Percentiles rank a stretch among this genome's conserved stretches.
Evolutionary conservation across 768 basidiomycete species (phyloP).

Genomic region (Zangia roseola): DNA sequence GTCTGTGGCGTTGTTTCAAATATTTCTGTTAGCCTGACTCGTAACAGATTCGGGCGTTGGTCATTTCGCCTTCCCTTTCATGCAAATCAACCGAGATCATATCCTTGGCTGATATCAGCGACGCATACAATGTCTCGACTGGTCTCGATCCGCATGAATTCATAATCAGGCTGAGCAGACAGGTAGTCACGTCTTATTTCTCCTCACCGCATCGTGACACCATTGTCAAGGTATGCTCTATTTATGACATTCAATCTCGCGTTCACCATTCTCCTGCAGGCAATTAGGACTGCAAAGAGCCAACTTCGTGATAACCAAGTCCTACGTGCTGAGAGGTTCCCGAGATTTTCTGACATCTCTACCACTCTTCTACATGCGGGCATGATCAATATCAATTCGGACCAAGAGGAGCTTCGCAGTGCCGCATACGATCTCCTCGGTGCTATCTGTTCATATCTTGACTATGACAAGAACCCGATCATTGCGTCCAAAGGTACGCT

Average conservation of each 20-base stretch:
- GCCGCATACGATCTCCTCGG: slow-evolving; percentile 80
- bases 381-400: slow-evolving; percentile 70
- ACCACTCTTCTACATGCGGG: slow-evolving; percentile 86
- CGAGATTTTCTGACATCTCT: slow-evolving; percentile 80
- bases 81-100: slow-evolving; percentile 85
- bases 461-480: slow-evolving; percentile 70
- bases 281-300: slow-evolving; percentile 74
- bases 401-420: slow-evolving; percentile 73
- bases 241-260: not conserved
- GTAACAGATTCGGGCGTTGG: slow-evolving; percentile 62
- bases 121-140: slow-evolving; percentile 79
- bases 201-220: slow-evolving; percentile 65
- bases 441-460: slow-evolving; percentile 73
- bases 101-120: slow-evolving; percentile 76
- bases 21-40: slow-evolving; percentile 1
- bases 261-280: slow-evolving; percentile 37
- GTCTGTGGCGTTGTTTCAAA: slow-evolving; percentile 40
- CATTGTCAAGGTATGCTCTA: slow-evolving; percentile 63
- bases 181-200: slow-evolving; percentile 74
- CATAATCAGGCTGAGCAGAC: slow-evolving; percentile 70
- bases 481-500: slow-evolving; percentile 65
- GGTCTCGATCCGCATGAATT: slow-evolving; percentile 79
- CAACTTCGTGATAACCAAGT: slow-evolving; percentile 56
- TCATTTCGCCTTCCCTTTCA: slow-evolving; percentile 63
- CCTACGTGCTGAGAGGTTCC: slow-evolving; percentile 59